Conservation (phyloP, 2,329 filamentous ascomycete genomes). For the Alternaria dauci region DNA sequence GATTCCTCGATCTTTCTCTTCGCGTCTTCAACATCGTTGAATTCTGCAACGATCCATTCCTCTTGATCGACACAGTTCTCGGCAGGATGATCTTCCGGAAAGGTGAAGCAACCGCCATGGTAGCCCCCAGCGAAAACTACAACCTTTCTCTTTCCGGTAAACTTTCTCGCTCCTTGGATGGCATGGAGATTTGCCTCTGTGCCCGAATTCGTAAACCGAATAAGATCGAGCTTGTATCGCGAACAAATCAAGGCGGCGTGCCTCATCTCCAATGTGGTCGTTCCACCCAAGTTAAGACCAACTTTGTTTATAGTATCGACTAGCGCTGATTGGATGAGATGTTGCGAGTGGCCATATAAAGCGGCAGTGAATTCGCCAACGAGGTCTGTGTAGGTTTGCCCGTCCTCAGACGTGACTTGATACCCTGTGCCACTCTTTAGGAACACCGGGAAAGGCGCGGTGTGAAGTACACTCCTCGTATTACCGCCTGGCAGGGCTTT, state of each 20-base stretch:
- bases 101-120: slow-evolving; percentile 64
- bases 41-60: slow-evolving; percentile 68
- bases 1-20: slow-evolving; percentile 52
- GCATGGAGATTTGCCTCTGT: slow-evolving; percentile 43
- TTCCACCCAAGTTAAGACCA: slow-evolving; percentile 39
- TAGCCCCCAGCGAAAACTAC: slow-evolving; percentile 62
- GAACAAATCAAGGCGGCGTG: slow-evolving; percentile 33
- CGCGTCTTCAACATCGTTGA: slow-evolving; percentile 66
- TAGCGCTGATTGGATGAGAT: slow-evolving; percentile 31
- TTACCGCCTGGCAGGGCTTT: slow-evolving; percentile 49
- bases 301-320: slow-evolving; percentile 44
- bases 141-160: slow-evolving; percentile 50
- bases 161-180: slow-evolving; percentile 56
- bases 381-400: slow-evolving; percentile 40
- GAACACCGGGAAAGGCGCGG: slow-evolving; percentile 49
- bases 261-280: slow-evolving; percentile 28
- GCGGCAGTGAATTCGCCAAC: slow-evolving; percentile 41
- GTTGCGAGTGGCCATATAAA: slow-evolving; percentile 44
- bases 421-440: slow-evolving; percentile 40
- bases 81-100: slow-evolving; percentile 50
- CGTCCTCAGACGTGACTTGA: slow-evolving; percentile 43
- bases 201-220: slow-evolving; percentile 43
- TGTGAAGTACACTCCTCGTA: slow-evolving; percentile 49
- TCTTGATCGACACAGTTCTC: slow-evolving; percentile 60
- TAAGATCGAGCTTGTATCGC: slow-evolving; percentile 31